phyloP scores from a whole-genome alignment of 768 basidiomycete genomes.

The Mycena chlorophos region DNA sequence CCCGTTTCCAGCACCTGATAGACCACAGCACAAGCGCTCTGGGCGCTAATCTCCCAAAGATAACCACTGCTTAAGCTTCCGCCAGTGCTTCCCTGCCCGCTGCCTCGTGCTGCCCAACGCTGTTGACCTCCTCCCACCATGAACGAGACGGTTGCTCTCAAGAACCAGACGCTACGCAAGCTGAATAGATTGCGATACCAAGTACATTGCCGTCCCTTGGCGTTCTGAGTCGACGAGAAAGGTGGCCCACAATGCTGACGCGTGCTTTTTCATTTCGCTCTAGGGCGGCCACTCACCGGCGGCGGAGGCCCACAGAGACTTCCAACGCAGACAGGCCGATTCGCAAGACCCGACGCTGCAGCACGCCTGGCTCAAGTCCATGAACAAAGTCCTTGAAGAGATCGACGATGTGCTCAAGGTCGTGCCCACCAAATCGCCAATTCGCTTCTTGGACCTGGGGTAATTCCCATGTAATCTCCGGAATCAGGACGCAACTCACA shows the following conservation, averaged over 20 bases:
- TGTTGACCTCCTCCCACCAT: constrained; percentile 8
- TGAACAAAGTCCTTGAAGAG: constrained; percentile 25
- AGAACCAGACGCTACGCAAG: constrained; percentile 8
- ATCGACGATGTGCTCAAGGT: constrained; percentile 24
- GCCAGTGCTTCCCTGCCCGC: not conserved
- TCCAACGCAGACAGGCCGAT: constrained; percentile 21
- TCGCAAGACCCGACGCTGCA: constrained; percentile 16
- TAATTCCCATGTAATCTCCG: constrained; percentile 7
- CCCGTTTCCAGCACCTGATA: no score
- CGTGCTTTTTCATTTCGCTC: not conserved
- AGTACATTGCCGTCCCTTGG: constrained; percentile 1
- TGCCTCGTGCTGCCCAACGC: not conserved
- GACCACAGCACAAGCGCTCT: not conserved
- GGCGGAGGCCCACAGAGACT: constrained; percentile 13
- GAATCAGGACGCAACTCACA: not conserved
- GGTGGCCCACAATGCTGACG: not conserved
- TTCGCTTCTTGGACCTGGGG: constrained; percentile 32
- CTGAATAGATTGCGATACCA: constrained; percentile 18
- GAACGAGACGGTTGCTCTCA: constrained; percentile 11
- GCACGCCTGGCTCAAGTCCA: constrained; percentile 24
- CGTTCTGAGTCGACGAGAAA: no score
- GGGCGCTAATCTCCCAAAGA: not conserved
- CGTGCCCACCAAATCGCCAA: constrained; percentile 13
- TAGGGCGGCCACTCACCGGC: constrained; percentile 5
- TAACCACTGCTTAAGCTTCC: not conserved